Conservation (phyloP, 495 filamentous ascomycete species). For the Hypoxylon fragiforme region DNA sequence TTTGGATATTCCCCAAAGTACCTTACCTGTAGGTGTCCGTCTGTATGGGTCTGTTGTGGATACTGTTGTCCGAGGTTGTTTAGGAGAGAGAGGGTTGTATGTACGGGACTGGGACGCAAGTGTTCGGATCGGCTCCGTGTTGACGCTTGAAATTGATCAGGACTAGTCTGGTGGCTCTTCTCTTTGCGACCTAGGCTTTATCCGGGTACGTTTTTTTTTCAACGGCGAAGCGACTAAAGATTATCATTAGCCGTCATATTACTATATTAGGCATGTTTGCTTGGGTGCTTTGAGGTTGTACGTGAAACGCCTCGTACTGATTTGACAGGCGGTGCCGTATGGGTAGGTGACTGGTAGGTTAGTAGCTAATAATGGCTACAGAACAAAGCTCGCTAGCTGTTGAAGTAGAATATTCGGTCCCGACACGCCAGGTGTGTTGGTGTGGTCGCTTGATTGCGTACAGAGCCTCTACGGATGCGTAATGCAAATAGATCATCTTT, state of each 20-base stretch:
- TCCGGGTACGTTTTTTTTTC: background rate
- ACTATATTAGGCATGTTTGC: background rate
- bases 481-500: background rate
- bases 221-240: background rate
- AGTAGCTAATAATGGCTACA: background rate
- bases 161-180: no score
- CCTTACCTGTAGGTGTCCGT: no score
- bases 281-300: background rate
- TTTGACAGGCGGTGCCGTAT: background rate
- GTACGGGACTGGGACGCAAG: no score
- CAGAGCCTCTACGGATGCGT: slow-evolving; percentile 3
- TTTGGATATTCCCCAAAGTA: no score
- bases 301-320: background rate
- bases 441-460: slow-evolving; percentile 8
- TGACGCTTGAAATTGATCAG: no score
- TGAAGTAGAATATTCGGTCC: slow-evolving; percentile 16
- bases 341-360: background rate
- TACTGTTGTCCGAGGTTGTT: no score
- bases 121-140: no score
- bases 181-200: no score
- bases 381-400: background rate
- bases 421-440: slow-evolving; percentile 1
- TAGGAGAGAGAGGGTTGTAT: no score
- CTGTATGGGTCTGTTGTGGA: no score
- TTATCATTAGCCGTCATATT: background rate